Evolutionary conservation across 2,329 filamentous ascomycete genomes (phyloP).

Genomic region (Aspergillus phoenicis): DNA sequence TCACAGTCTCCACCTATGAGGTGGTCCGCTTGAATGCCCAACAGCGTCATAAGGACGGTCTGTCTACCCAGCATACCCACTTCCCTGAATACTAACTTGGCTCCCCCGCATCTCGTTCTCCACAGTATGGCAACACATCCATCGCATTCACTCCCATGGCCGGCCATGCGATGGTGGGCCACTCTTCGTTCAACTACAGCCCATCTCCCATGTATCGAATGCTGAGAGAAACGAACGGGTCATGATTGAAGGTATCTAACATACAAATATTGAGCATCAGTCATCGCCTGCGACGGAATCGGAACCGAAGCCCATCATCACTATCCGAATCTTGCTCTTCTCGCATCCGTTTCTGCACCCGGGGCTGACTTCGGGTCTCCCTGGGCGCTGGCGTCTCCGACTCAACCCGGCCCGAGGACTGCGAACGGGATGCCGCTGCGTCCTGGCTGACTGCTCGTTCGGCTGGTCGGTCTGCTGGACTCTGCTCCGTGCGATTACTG

Average conservation of each 20-base stretch:
- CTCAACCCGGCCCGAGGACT: constrained; percentile 24
- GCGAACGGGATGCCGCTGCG: constrained; percentile 14
- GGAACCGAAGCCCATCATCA: constrained; percentile 60
- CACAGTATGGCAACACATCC: neutral
- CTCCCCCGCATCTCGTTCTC: neutral
- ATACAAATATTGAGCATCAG: no score
- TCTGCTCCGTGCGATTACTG: constrained; percentile 36
- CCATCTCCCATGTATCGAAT: no score
- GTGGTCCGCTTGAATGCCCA: neutral
- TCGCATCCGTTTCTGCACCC: constrained; percentile 36
- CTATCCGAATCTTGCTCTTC: constrained; percentile 54
- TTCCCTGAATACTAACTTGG: neutral
- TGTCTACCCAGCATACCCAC: neutral
- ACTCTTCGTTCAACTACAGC: no score
- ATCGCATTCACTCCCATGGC: neutral
- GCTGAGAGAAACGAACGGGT: no score
- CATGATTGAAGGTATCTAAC: no score
- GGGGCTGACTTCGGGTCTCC: constrained; percentile 16
- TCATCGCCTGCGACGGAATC: constrained; percentile 53
- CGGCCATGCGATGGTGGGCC: no score
- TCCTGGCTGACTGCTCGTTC: constrained; percentile 13
- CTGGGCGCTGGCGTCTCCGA: constrained; percentile 18
- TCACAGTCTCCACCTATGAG: no score
- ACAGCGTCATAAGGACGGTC: neutral
- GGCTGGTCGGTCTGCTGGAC: constrained; percentile 26